A percentile compares a stretch with the other conserved stretches of the same genome.
Conservation (phyloP, 805 yeast species). For the Candida sithepensis region DNA sequence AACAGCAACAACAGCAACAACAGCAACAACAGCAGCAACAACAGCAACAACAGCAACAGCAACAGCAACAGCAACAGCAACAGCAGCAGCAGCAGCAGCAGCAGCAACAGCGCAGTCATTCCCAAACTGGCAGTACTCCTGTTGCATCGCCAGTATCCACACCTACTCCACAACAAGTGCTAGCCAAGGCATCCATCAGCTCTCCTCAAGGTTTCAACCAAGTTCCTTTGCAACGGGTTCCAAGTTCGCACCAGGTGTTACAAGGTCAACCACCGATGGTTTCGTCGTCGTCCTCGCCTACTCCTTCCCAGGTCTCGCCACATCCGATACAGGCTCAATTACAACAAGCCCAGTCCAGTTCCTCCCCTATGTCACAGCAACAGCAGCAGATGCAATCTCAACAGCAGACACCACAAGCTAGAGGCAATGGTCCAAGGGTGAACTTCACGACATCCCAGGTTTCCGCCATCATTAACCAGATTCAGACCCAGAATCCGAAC, state of each 20-base stretch:
- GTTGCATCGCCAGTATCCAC: slow-evolving; percentile 15
- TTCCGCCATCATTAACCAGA: slow-evolving; percentile 59
- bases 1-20: slow-evolving; percentile 35
- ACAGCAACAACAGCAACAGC: slow-evolving; percentile 36
- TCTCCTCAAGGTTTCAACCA: slow-evolving; percentile 13
- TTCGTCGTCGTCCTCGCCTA: slow-evolving; percentile 7
- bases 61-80: slow-evolving; percentile 44
- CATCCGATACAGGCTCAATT: slow-evolving; percentile 2
- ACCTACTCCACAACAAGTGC: slow-evolving; percentile 20
- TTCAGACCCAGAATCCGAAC: slow-evolving; percentile 63
- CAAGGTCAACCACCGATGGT: neutral
- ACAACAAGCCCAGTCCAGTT: neutral
- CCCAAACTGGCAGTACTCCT: slow-evolving; percentile 2
- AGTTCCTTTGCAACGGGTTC: slow-evolving; percentile 11
- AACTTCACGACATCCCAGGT: slow-evolving; percentile 59
- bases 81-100: slow-evolving; percentile 14
- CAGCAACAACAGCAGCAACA: slow-evolving; percentile 47
- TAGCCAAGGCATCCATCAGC: slow-evolving; percentile 6
- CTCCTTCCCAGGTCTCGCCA: slow-evolving; percentile 10
- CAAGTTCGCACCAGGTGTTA: slow-evolving; percentile 4
- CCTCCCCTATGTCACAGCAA: neutral
- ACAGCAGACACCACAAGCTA: slow-evolving; percentile 11
- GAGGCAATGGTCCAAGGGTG: slow-evolving; percentile 15
- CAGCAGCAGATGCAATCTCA: slow-evolving; percentile 13
- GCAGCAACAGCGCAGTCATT: slow-evolving; percentile 10